Evolutionary conservation across 2,329 filamentous ascomycete genomes (phyloP).

Genomic region (Keithomyces neogunnii): DNA sequence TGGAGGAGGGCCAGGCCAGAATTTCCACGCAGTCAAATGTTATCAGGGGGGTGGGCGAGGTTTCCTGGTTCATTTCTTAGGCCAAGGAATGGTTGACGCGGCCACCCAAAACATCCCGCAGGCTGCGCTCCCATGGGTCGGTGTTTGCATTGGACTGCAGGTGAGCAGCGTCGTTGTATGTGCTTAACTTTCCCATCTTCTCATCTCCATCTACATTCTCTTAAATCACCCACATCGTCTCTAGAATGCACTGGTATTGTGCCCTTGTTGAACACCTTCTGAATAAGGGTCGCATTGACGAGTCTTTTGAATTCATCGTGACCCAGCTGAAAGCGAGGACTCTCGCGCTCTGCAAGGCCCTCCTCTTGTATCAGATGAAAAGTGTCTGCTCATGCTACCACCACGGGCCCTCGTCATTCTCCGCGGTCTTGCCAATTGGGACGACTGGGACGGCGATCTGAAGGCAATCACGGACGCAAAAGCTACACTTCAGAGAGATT

Average conservation of each 20-base stretch:
- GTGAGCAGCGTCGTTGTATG: constrained; percentile 11
- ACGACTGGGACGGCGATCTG: constrained; percentile 24
- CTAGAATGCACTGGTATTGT: constrained; percentile 29
- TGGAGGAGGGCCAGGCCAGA: constrained; percentile 1
- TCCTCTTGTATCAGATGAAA: constrained; percentile 33
- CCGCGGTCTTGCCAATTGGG: constrained; percentile 19
- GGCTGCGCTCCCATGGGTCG: constrained; percentile 27
- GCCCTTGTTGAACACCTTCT: constrained; percentile 19
- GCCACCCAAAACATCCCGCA: constrained; percentile 20
- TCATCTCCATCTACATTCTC: constrained; percentile 17
- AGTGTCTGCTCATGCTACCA: constrained; percentile 28
- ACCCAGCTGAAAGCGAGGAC: constrained; percentile 19
- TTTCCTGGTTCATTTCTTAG: background rate
- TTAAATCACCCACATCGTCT: constrained; percentile 21
- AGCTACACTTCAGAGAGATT: constrained; percentile 11
- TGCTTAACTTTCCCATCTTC: background rate
- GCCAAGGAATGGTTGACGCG: background rate
- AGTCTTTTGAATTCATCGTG: constrained; percentile 9
- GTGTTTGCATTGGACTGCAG: constrained; percentile 24
- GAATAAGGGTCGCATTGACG: constrained; percentile 9
- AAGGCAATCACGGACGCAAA: constrained; percentile 12
- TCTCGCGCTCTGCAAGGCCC: constrained; percentile 27
- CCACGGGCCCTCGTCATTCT: constrained; percentile 18
- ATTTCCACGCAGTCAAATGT: background rate
- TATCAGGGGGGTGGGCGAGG: background rate